phyloP scores from a whole-genome alignment of 73 alveolate species.

The Paramecium primaurelia region DNA sequence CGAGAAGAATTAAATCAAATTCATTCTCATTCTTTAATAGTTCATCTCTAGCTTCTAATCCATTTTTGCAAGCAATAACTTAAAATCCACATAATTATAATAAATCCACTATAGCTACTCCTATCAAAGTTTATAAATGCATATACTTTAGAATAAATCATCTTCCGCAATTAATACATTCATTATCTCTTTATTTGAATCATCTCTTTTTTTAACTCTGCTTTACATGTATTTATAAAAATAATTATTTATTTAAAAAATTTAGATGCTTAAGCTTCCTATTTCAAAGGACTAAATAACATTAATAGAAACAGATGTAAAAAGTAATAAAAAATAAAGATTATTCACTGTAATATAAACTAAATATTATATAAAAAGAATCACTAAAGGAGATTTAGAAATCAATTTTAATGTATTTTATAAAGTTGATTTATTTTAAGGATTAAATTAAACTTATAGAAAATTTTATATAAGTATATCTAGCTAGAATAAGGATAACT shows the following conservation, averaged over 20 bases:
- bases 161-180: conserved; percentile 80
- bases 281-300: not conserved
- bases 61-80: conserved; percentile 74
- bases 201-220: not conserved
- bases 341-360: too few relatives aligned
- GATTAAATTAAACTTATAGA: too few relatives aligned
- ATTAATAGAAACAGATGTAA: too few relatives aligned
- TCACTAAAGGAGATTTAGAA: too few relatives aligned
- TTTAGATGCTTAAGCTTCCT: not conserved
- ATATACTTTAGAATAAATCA: conserved; percentile 76
- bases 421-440: too few relatives aligned
- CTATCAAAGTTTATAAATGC: not conserved
- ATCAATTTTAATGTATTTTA: too few relatives aligned
- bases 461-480: too few relatives aligned
- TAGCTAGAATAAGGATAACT: too few relatives aligned
- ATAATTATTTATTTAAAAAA: not conserved
- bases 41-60: conserved; percentile 74
- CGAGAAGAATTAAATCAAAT: conserved; percentile 81
- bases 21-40: conserved; percentile 65
- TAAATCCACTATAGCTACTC: conserved; percentile 76
- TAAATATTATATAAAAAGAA: too few relatives aligned
- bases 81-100: conserved; percentile 75
- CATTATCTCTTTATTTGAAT: not conserved
- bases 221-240: not conserved
- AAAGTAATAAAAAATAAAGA: too few relatives aligned